These are phyloP conservation scores for Alternaria metachromatica DNA, from an alignment of 2,329 filamentous ascomycete species.

Conservation along the genomic window DNA sequence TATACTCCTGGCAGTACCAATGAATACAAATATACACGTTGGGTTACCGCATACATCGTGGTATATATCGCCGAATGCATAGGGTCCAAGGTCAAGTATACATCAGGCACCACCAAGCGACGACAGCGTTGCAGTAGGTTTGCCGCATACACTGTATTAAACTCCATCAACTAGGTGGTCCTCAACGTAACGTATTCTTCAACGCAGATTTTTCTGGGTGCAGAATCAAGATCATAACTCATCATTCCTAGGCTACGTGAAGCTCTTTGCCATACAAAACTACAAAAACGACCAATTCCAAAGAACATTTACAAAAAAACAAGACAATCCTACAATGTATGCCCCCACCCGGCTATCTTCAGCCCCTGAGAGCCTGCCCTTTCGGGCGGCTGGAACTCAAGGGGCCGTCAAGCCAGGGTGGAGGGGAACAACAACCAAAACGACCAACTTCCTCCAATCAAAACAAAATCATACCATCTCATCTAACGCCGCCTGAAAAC, in stretches of 20 bases:
- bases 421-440: neutral
- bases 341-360: slow-evolving; percentile 18
- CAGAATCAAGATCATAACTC: slow-evolving; percentile 3
- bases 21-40: neutral
- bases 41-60: neutral
- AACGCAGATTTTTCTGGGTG: neutral
- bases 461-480: neutral
- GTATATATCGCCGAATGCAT: neutral
- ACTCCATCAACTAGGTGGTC: neutral
- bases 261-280: slow-evolving; percentile 1
- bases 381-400: slow-evolving; percentile 20
- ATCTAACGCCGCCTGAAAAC: slow-evolving; percentile 17
- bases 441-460: neutral
- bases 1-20: neutral
- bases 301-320: neutral
- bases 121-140: neutral
- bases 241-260: neutral
- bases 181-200: neutral
- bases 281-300: neutral
- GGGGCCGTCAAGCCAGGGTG: slow-evolving; percentile 19
- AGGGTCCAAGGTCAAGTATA: neutral
- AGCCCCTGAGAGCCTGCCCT: slow-evolving; percentile 24
- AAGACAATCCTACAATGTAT: neutral
- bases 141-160: neutral
- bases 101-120: neutral